phyloP scores from a whole-genome alignment of 2,329 filamentous ascomycete genomes.

The Dactylellina sp. region DNA sequence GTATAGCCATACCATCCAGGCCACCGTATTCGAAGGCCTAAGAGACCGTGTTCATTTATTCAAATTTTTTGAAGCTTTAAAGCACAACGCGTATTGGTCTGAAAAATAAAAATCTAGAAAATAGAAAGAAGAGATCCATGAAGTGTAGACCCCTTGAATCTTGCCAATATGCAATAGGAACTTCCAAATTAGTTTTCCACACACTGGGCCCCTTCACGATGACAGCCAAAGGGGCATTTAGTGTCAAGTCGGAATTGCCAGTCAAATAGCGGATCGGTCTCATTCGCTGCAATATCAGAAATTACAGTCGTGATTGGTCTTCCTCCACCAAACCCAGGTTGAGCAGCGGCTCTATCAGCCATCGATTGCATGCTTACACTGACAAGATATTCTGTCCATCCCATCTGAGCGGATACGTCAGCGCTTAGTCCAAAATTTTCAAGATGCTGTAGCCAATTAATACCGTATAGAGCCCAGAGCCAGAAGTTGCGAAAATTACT shows the following conservation, averaged over 20 bases:
- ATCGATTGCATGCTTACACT: slow-evolving; percentile 50
- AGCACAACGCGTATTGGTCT: too few species aligned
- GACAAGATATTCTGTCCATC: slow-evolving; percentile 41
- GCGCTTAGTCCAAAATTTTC: too few species aligned
- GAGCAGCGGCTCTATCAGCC: slow-evolving; percentile 29
- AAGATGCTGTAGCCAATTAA: too few species aligned
- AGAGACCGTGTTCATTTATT: too few species aligned
- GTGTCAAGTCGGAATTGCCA: slow-evolving; percentile 38
- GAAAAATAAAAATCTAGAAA: too few species aligned
- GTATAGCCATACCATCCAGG: too few species aligned
- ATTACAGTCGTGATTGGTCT: slow-evolving; percentile 39
- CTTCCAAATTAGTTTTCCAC: slow-evolving; percentile 25
- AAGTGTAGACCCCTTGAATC: too few species aligned
- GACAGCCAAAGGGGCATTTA: slow-evolving; percentile 41
- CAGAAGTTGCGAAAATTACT: slow-evolving; percentile 45
- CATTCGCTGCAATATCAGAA: slow-evolving; percentile 42
- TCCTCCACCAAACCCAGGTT: slow-evolving; percentile 37
- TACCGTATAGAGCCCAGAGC: slow-evolving; percentile 36
- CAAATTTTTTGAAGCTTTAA: too few species aligned
- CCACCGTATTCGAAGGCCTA: too few species aligned
- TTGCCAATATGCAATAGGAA: too few species aligned
- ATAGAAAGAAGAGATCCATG: too few species aligned
- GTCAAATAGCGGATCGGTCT: slow-evolving; percentile 42
- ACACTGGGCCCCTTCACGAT: slow-evolving; percentile 29
- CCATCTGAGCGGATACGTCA: too few species aligned